Evolutionary conservation across 257 asterid species (phyloP), one percentile per base, ranked within the genome.

Genomic region (Solanum bulbocastanum): DNA sequence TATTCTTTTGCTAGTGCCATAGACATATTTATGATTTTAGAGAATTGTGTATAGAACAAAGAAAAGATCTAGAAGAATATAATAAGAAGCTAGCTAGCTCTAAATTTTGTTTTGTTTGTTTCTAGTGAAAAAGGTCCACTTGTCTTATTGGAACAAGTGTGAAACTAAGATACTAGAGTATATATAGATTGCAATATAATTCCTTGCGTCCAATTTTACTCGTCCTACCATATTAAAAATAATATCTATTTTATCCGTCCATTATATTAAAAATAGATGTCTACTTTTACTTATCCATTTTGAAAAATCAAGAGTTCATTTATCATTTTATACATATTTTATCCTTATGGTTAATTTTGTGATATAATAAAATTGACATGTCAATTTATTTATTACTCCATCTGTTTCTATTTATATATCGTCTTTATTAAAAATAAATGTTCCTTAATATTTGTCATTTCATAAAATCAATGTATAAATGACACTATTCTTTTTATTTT

Each of bases 1-100:
- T 87, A 93, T 68, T 90, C 91, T 49, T 93, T 94, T 44, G 91
- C 91, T 37, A 93, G 91, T 15, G 93, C 95, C 98, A 95, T 95
- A 10, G 92, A 42, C 66, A 52, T 79, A 40, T 44, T 32, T 69
- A 4, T 42, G 39, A 79, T 23, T 23, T 62, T 62, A 15, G 39
- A 79, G 33, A 79, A 79, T 79, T 42, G n/a, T 25, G 39, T 10
- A 2, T 4, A 44, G 65, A 27, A n/a, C 66, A 46, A n/a, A 42
- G 71, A 85, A 44, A 30, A n/a, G 13, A 68, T 13, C 37, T 27
- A 85, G 73, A 16, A 56, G 87, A 69, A 9, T 40, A 65, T 60
- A n/a, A 65, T 42, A 42, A 32, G 30, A 68, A 40, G 68, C 49
- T 18, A 46, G 40, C 16, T 44, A 44, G 18, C 30, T 49, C 85